Conservation (phyloP, 371 early-diverging fungal genomes). For the Rhizopus delemar region DNA sequence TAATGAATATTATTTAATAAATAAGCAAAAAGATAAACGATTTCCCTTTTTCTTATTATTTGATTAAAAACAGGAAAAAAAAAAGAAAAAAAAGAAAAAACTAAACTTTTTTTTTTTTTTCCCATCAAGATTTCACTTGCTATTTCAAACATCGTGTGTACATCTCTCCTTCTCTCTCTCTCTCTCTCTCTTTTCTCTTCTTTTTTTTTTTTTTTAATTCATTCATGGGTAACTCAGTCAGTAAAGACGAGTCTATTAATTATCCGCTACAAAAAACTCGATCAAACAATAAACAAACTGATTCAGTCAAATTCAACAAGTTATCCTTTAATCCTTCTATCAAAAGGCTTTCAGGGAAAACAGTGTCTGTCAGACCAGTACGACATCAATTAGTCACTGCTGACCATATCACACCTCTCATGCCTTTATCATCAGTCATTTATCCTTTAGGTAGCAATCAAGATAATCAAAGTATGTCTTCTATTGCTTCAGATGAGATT, state of each 20-base stretch:
- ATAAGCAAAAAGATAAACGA: too few species aligned
- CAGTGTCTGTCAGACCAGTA: slow-evolving; percentile 15
- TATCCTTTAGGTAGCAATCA: background rate
- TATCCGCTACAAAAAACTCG: slow-evolving; percentile 2
- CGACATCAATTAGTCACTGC: slow-evolving; percentile 22
- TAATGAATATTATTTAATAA: too few species aligned
- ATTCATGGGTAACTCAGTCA: slow-evolving; percentile 26
- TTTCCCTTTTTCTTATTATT: too few species aligned
- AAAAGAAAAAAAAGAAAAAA: too few species aligned
- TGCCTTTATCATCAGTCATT: slow-evolving; percentile 14
- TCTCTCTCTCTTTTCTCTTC: background rate
- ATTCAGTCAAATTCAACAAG: background rate
- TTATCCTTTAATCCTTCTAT: background rate
- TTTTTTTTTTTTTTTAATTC: background rate
- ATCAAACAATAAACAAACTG: background rate
- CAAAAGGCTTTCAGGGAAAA: background rate
- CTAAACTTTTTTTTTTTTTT: background rate
- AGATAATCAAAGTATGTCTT: slow-evolving; percentile 8
- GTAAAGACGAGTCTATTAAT: slow-evolving; percentile 21
- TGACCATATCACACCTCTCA: slow-evolving; percentile 22
- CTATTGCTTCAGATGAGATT: slow-evolving; percentile 20
- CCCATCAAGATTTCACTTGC: too few species aligned
- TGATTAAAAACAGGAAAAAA: too few species aligned
- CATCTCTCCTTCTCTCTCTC: background rate
- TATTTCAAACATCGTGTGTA: too few species aligned